phyloP scores from a whole-genome alignment of 495 filamentous ascomycete genomes.

The Neurospora sp. region DNA sequence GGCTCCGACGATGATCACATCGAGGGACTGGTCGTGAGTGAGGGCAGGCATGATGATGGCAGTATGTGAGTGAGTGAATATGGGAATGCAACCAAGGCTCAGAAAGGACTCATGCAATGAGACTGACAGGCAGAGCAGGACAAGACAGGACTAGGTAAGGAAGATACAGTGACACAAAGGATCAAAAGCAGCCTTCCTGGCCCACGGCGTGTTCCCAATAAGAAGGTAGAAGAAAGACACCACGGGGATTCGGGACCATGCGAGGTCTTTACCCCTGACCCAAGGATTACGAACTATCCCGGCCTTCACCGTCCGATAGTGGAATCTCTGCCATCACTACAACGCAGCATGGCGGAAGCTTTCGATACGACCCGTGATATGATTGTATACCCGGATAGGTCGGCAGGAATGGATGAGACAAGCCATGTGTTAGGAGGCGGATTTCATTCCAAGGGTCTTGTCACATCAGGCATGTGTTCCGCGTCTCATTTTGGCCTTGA shows the following conservation, averaged over 20 bases:
- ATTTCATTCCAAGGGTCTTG: background rate
- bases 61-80: background rate
- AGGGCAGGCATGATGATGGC: background rate
- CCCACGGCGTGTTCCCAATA: background rate
- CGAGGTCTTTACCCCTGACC: background rate
- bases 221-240: background rate
- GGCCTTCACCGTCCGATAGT: background rate
- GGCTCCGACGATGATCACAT: conserved; percentile 40
- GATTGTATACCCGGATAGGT: background rate
- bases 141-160: background rate
- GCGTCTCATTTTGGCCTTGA: background rate
- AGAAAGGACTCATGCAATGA: background rate
- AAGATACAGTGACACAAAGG: background rate
- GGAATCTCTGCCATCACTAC: background rate
- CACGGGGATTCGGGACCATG: background rate
- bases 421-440: background rate
- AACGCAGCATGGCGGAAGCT: background rate
- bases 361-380: background rate
- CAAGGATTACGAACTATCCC: background rate
- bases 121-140: background rate
- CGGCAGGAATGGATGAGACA: background rate
- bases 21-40: conserved; percentile 12
- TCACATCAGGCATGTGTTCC: background rate
- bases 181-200: background rate
- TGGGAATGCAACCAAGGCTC: background rate